phyloP scores from a whole-genome alignment of 2,329 filamentous ascomycete genomes.

The Hypoxylon rubiginosum region DNA sequence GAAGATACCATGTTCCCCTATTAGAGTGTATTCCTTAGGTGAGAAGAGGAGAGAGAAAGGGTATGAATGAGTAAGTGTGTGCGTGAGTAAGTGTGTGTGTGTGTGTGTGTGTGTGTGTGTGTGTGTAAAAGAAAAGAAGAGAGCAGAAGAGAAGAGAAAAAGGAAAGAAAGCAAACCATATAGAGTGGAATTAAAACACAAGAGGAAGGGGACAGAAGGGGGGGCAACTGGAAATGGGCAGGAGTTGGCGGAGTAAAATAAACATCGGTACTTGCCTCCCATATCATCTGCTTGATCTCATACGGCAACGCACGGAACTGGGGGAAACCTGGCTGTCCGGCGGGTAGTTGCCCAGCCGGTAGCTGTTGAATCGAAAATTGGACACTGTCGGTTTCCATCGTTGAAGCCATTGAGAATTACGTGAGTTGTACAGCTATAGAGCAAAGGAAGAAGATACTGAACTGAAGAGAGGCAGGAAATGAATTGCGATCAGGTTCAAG shows the following conservation, averaged over 20 bases:
- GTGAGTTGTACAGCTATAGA: not conserved
- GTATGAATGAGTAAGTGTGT: too few relatives aligned
- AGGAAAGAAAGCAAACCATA: too few relatives aligned
- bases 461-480: not conserved
- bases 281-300: constrained; percentile 3
- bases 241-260: not conserved
- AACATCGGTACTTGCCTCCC: constrained; percentile 13
- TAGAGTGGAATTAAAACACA: too few relatives aligned
- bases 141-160: not conserved
- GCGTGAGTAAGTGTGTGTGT: too few relatives aligned
- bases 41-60: too few relatives aligned
- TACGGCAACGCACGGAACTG: not conserved
- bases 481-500: not conserved
- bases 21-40: too few relatives aligned
- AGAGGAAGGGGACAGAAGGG: too few relatives aligned
- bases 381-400: not conserved
- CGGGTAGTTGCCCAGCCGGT: not conserved
- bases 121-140: not conserved
- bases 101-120: too few relatives aligned
- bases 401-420: not conserved
- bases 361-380: not conserved
- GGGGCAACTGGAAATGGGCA: not conserved
- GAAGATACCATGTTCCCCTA: too few relatives aligned
- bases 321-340: not conserved
- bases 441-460: not conserved